Base-by-base conservation (phyloP, 495 filamentous ascomycete genomes). In the Terfezia boudieri region DNA sequence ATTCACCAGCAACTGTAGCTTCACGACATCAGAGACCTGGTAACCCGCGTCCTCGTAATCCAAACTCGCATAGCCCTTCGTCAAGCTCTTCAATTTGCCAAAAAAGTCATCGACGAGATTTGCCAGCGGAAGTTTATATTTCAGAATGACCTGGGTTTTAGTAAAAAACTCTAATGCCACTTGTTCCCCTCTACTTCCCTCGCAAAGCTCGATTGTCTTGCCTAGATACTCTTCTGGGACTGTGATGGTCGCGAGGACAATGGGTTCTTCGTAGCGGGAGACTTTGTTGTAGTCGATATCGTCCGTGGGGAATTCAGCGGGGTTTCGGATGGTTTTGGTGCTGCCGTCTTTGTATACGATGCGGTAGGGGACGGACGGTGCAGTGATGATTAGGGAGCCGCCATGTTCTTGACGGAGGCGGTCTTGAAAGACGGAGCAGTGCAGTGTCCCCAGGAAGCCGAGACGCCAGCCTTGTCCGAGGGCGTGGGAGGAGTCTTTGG, bases 381-480 rank as follows among this genome's bases (percentile, higher is more conserved):
- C 88, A 0, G 2, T 98, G 63, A 98, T 94, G 67, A 96, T 94
- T 67, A 98, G 87, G 61, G 78, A 86, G 10, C 84, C 86, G 12
- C 88, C 90, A 63, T 96, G 87, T 67, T 98, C 90, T 20, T 94
- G 86, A 16, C 86, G 77, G 36, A 98, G 70, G n/a, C 90, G 81
- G 67, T 98, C 90, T 68, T 98, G 88, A 61, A 98, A 98, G 4
- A 98, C 90, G 36, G 88, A 94, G 67, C 90, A 94, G 66, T 98
- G 90, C 37, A 98, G 73, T 11, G 87, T 95, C 1, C 90, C 90
- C n/a, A 96, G 66, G 63, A 98, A 98, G 0, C 90, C 90, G 37
- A 98, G 69, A 38, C 90, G 76, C 81, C 90, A 98, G 2, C 90
- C 90, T 17, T 88, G 86, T 6, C 90, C 90, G 0, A 98, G 71